phyloP scores from a whole-genome alignment of 306 rosid species.

The Fragaria ananassa region DNA sequence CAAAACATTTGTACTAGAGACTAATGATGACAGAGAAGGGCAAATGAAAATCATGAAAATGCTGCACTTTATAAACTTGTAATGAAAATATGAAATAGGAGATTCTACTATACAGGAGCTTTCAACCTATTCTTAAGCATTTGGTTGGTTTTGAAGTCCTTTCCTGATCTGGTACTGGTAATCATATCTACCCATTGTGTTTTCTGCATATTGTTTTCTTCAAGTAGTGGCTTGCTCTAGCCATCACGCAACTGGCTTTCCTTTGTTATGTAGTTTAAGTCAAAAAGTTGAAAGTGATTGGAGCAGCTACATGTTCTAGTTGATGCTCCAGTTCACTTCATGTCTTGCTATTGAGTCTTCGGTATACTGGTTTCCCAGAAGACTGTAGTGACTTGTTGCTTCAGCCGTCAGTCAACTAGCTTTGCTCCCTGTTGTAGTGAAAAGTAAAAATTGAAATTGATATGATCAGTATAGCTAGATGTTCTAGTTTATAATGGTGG shows the following conservation, averaged over 20 bases:
- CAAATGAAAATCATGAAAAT: neutral
- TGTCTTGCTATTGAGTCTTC: neutral
- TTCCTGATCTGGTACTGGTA: neutral
- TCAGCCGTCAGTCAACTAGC: neutral
- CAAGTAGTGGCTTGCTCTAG: neutral
- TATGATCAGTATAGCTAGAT: neutral
- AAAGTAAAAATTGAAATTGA: neutral
- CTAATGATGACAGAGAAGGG: neutral
- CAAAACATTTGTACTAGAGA: neutral
- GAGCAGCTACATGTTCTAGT: neutral
- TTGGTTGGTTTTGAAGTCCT: neutral
- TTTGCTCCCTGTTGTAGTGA: neutral
- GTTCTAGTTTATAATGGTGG: neutral
- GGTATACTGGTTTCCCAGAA: neutral
- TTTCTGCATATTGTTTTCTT: neutral
- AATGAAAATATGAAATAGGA: neutral
- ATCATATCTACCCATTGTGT: neutral
- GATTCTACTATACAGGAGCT: neutral
- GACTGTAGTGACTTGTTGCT: neutral
- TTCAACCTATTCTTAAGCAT: neutral
- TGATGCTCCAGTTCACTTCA: neutral
- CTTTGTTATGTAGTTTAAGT: neutral
- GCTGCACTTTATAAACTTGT: neutral
- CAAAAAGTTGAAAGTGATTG: neutral
- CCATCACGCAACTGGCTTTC: neutral